Percentiles rank a stretch among this genome's conserved stretches.
phyloP scores from a whole-genome alignment of 768 basidiomycete species.

The Termitomyces sp. region DNA sequence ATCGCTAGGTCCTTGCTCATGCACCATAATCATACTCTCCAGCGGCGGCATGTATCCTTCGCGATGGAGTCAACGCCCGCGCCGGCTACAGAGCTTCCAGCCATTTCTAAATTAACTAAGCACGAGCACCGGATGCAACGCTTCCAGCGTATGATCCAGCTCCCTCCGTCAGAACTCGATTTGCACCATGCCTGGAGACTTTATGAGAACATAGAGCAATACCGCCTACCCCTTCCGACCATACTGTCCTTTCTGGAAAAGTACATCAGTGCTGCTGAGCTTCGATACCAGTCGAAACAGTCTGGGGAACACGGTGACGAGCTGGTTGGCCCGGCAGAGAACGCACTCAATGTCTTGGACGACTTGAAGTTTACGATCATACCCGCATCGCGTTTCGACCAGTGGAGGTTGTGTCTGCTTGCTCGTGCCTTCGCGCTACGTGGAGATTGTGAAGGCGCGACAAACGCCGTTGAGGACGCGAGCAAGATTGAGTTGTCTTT shows the following conservation, averaged over 20 bases:
- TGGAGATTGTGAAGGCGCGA: constrained; percentile 7
- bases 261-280: constrained; percentile 19
- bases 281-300: neutral
- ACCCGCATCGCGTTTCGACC: constrained; percentile 3
- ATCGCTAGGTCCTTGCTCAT: neutral
- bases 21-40: constrained; percentile 1
- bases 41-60: constrained; percentile 18
- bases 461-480: constrained; percentile 20
- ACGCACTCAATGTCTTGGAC: neutral
- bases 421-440: constrained; percentile 7
- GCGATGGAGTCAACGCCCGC: neutral
- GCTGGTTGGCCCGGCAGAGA: neutral
- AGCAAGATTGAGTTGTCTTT: constrained; percentile 13
- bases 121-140: neutral
- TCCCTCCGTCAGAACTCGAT: constrained; percentile 19
- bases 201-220: constrained; percentile 21
- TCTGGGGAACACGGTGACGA: neutral
- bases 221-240: constrained; percentile 2
- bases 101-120: neutral
- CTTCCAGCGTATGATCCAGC: constrained; percentile 5
- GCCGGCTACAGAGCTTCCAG: neutral
- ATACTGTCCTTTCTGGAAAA: constrained; percentile 17
- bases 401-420: constrained; percentile 9
- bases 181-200: constrained; percentile 34
- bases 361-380: neutral